Evolutionary conservation across 2,329 filamentous ascomycete species (phyloP), one percentile per base, ranked within the genome.

Genomic region (Xylaria sp.): DNA sequence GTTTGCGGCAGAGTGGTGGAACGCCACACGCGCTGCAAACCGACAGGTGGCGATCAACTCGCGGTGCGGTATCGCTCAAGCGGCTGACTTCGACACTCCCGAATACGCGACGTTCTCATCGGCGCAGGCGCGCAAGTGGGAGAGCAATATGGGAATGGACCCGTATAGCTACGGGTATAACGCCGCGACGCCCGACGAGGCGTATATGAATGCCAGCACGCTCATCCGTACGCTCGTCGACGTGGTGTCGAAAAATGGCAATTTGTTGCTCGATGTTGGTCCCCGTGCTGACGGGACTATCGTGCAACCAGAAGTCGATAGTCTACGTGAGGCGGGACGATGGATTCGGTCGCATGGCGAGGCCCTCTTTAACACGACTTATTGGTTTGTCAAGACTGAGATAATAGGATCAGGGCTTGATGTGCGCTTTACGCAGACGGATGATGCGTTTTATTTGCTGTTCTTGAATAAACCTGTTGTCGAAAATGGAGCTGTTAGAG

Each of bases 151-250:
- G 51, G 88, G 88, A 46, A 87, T 90, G 85, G 88, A 90, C 72
- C 87, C 88, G 0, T 89, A 82, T 73, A 83, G 80, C 70, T 90
- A 89, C 72, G 88, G 87, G 2, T 90, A 86, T 78, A 89, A 90
- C 74, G 80, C 83, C 7, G 86, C 86, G 1, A 90, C 87, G 0
- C 80, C 83, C 0, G 73, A 78, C 1, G 75, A 72, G 0, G 80
- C 79, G 10, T 89, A 89, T 75, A 85, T 89, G 82, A 87, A 84
- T 51, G 84, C 86, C 0, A 79, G 75, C 8, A 80, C 77, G 0
- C 80, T 89, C 28, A 79, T 89, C 0, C 78, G 78, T 15, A 81
- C 79, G 3, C 81, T 79, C 23, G 69, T 78, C 5, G 76, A 79
- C 28, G 72, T 79, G 57, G 74, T 78, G 10, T 46, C 73, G 6